These are phyloP conservation scores for Phaffomyces antillensis DNA, from an alignment of 805 yeast species.

Conservation along the genomic window DNA sequence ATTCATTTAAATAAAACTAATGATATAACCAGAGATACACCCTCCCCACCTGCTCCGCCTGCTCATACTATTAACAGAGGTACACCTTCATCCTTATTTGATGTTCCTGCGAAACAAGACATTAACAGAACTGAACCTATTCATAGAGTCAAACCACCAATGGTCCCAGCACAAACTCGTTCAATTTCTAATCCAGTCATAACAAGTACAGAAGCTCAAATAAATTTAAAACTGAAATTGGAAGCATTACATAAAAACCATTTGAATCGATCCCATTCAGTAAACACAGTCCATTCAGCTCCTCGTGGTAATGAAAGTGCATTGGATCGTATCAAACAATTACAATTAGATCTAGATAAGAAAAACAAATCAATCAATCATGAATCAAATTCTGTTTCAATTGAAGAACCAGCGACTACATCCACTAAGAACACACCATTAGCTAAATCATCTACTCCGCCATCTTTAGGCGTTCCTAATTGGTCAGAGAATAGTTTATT, in stretches of 20 bases:
- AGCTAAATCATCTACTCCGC: background rate
- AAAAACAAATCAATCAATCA: background rate
- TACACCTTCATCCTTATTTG: background rate
- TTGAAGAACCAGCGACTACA: background rate
- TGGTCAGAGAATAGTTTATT: conserved; percentile 5
- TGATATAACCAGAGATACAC: background rate
- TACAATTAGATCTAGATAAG: conserved; percentile 2
- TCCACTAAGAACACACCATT: background rate
- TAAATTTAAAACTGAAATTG: conserved; percentile 9
- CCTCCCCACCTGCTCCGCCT: background rate
- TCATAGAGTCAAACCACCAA: background rate
- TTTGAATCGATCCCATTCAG: conserved; percentile 7
- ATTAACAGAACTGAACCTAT: background rate
- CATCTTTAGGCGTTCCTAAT: background rate
- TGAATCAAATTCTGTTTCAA: background rate
- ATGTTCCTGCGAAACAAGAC: background rate
- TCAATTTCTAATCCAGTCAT: background rate
- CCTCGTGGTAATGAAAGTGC: conserved; percentile 9
- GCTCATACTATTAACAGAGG: background rate
- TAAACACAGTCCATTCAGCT: background rate
- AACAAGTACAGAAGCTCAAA: conserved; percentile 11
- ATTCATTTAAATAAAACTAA: background rate
- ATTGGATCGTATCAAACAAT: conserved; percentile 7
- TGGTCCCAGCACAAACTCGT: background rate
- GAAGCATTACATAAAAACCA: background rate